phyloP scores from a whole-genome alignment of 2,329 filamentous ascomycete genomes.

The Ophiostoma montium region DNA sequence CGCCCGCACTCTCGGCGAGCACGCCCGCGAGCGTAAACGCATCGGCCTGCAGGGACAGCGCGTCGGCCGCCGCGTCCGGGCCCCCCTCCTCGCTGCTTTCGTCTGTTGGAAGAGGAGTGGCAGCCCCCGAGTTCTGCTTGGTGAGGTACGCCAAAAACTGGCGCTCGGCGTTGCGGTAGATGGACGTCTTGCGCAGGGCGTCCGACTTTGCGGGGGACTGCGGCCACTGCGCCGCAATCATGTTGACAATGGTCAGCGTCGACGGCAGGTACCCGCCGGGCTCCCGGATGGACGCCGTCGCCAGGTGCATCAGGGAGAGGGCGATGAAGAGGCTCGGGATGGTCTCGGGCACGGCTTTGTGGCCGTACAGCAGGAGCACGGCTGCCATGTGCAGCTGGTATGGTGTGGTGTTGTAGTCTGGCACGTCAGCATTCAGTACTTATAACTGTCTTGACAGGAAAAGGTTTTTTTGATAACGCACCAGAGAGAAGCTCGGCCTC shows the following conservation, averaged over 20 bases:
- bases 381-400: conserved; percentile 22
- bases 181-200: conserved; percentile 9
- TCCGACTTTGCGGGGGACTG: not conserved
- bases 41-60: conserved; percentile 17
- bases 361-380: conserved; percentile 15
- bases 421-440: not conserved
- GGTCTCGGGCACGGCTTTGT: not conserved
- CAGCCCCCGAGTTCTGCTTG: not conserved
- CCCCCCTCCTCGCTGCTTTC: no score
- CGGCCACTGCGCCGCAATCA: conserved; percentile 9
- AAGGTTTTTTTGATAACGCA: no score
- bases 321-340: conserved; percentile 14
- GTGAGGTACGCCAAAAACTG: conserved; percentile 16
- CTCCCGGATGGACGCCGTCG: conserved; percentile 13
- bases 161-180: conserved; percentile 13
- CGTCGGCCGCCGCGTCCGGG: not conserved
- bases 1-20: conserved; percentile 13
- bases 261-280: conserved; percentile 22
- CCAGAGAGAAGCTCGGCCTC: conserved; percentile 2
- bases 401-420: conserved; percentile 15
- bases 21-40: conserved; percentile 24
- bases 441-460: not conserved
- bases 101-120: no score
- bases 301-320: conserved; percentile 22
- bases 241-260: conserved; percentile 19